A percentile compares a stretch with the other conserved stretches of the same genome.
Evolutionary conservation across 2,329 filamentous ascomycete genomes (phyloP).

Genomic region (Sarocladiaceae sp.): DNA sequence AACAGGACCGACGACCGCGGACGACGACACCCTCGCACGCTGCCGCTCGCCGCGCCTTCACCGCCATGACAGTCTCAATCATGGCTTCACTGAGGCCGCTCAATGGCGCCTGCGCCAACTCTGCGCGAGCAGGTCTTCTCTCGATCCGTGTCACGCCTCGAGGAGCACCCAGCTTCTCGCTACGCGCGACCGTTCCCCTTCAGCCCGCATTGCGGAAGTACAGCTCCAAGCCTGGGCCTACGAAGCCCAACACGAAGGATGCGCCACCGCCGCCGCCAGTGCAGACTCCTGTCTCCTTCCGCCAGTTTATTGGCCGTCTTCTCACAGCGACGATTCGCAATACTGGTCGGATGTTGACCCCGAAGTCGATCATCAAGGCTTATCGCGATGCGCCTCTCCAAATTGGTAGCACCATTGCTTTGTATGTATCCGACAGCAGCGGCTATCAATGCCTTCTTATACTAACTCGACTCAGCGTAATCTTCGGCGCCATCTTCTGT

Average conservation of each 20-base stretch:
- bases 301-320: slow-evolving; percentile 23
- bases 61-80: slow-evolving; percentile 28
- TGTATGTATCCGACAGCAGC: slow-evolving; percentile 20
- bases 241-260: slow-evolving; percentile 20
- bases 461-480: slow-evolving; percentile 15
- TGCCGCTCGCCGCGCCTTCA: neutral
- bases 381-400: slow-evolving; percentile 27
- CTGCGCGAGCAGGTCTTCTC: slow-evolving; percentile 23
- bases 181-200: slow-evolving; percentile 26
- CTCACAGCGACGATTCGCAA: slow-evolving; percentile 30
- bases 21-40: neutral
- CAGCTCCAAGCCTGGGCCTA: slow-evolving; percentile 11
- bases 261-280: slow-evolving; percentile 15
- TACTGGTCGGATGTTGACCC: slow-evolving; percentile 27
- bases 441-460: neutral
- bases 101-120: slow-evolving; percentile 23
- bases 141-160: slow-evolving; percentile 26
- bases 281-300: slow-evolving; percentile 26
- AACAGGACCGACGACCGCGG: neutral
- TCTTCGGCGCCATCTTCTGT: slow-evolving; percentile 23
- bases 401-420: slow-evolving; percentile 24
- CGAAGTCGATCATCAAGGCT: slow-evolving; percentile 28
- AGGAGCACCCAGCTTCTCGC: slow-evolving; percentile 20
- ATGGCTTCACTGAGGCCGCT: slow-evolving; percentile 29
- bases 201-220: slow-evolving; percentile 12